phyloP scores from a whole-genome alignment of 257 asterid genomes.

The Jaltomata sinuosa region DNA sequence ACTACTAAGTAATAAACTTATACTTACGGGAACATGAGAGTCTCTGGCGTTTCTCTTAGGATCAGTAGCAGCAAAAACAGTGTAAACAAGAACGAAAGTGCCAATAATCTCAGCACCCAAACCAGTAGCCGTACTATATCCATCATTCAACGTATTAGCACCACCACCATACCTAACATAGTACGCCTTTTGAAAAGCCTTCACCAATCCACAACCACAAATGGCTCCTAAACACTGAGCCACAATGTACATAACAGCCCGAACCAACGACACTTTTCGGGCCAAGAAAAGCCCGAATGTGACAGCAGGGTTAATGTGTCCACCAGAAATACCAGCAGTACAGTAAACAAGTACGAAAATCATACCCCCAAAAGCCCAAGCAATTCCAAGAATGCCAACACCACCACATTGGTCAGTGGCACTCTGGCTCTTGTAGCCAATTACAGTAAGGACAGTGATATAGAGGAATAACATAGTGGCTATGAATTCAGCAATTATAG shows the following conservation, averaged over 20 bases:
- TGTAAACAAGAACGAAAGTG: constrained; percentile 60
- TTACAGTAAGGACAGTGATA: constrained; percentile 59
- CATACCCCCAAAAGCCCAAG: constrained; percentile 91
- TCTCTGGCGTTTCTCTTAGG: constrained; percentile 70
- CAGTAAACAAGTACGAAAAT: constrained; percentile 73
- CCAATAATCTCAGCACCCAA: constrained; percentile 72
- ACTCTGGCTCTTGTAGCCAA: constrained; percentile 58
- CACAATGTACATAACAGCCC: constrained; percentile 50
- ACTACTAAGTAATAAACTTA: not conserved
- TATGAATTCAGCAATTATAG: constrained; percentile 58
- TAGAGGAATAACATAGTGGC: constrained; percentile 64
- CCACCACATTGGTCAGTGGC: constrained; percentile 53
- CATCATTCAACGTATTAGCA: constrained; percentile 35
- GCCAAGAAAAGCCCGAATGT: constrained; percentile 61
- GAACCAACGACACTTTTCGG: constrained; percentile 49
- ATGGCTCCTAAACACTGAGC: constrained; percentile 77
- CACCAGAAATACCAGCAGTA: constrained; percentile 83
- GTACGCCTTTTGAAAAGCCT: constrained; percentile 51
- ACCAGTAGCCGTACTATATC: constrained; percentile 59
- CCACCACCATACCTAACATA: constrained; percentile 52
- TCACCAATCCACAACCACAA: constrained; percentile 62
- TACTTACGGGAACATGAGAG: constrained; percentile 69
- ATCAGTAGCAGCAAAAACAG: constrained; percentile 71
- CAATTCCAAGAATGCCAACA: constrained; percentile 73
- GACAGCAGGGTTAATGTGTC: constrained; percentile 71